Percentiles rank a stretch among this genome's conserved stretches.
These are phyloP conservation scores for Aspergillaceae sp. DNA, from an alignment of 2,329 filamentous ascomycete genomes.

Conservation along the genomic window DNA sequence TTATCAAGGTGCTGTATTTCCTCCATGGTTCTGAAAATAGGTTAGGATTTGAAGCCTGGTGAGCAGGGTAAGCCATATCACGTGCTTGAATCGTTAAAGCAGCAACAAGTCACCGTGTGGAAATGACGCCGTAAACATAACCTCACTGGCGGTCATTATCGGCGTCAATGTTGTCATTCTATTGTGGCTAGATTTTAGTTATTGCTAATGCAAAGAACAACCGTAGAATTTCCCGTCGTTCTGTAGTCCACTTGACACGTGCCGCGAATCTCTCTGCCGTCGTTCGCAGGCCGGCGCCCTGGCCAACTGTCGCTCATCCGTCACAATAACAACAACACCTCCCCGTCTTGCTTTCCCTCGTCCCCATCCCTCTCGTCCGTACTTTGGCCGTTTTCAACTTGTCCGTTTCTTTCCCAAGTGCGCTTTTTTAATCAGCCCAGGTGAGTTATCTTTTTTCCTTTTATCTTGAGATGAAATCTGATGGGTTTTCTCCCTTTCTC, in stretches of 20 bases:
- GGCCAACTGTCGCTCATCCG: constrained; percentile 21
- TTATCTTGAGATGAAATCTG: not conserved
- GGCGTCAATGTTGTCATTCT: no score
- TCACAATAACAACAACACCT: constrained; percentile 13
- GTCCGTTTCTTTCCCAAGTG: constrained; percentile 12
- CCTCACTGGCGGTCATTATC: no score
- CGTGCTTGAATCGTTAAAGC: no score
- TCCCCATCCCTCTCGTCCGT: constrained; percentile 13
- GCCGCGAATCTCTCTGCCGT: constrained; percentile 2
- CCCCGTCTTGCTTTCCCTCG: constrained; percentile 10
- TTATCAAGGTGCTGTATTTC: no score
- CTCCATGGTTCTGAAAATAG: no score
- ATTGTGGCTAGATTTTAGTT: no score
- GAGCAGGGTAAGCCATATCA: no score
- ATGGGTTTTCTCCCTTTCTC: not conserved
- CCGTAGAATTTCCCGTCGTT: no score
- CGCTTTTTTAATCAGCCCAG: constrained; percentile 5
- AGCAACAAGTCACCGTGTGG: no score
- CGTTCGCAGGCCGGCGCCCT: constrained; percentile 11
- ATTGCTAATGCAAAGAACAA: no score
- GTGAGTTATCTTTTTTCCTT: not conserved
- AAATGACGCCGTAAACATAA: no score
- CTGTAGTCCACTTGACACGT: not conserved
- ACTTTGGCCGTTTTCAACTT: constrained; percentile 12
- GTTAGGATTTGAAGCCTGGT: no score